These are phyloP conservation scores for Cyclocybe cylindracea DNA, from an alignment of 768 basidiomycete genomes.

Conservation along the genomic window DNA sequence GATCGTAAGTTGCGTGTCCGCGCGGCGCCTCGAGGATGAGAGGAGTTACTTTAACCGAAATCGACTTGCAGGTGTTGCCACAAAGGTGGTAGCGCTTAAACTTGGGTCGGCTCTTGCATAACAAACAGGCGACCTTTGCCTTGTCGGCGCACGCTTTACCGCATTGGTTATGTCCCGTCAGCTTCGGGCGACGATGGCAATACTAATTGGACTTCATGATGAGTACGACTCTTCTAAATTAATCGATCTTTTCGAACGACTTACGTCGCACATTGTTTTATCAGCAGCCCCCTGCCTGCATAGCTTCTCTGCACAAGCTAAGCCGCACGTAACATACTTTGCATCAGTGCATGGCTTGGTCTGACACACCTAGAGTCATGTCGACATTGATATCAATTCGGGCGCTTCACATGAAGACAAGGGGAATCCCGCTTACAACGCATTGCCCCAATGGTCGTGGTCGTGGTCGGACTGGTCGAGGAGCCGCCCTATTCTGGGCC, in stretches of 20 bases:
- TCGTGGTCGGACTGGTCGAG: no score
- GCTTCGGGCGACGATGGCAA: slow-evolving; percentile 26
- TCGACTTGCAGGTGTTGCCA: slow-evolving; percentile 24
- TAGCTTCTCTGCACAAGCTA: slow-evolving; percentile 25
- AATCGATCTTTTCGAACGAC: neutral
- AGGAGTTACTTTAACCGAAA: slow-evolving; percentile 21
- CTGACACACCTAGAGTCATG: slow-evolving; percentile 17
- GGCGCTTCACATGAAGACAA: no score
- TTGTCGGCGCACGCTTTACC: slow-evolving; percentile 19
- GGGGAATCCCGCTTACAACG: no score
- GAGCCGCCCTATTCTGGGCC: no score
- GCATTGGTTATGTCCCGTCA: slow-evolving; percentile 22
- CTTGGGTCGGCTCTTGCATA: slow-evolving; percentile 28
- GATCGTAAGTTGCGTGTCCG: slow-evolving; percentile 22
- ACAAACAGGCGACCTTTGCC: slow-evolving; percentile 25
- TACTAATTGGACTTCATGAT: slow-evolving; percentile 14
- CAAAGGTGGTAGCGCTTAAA: slow-evolving; percentile 25
- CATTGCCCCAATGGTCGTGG: no score
- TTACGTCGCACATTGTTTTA: slow-evolving; percentile 24
- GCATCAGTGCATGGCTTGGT: slow-evolving; percentile 11
- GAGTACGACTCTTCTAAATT: neutral
- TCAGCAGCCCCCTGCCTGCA: slow-evolving; percentile 17
- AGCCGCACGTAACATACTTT: slow-evolving; percentile 25
- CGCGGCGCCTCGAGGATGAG: slow-evolving; percentile 24
- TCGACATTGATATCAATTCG: neutral